Evolutionary conservation across 495 filamentous ascomycete genomes (phyloP), one percentile per base, ranked within the genome.

Genomic region (Xylaria longipes): DNA sequence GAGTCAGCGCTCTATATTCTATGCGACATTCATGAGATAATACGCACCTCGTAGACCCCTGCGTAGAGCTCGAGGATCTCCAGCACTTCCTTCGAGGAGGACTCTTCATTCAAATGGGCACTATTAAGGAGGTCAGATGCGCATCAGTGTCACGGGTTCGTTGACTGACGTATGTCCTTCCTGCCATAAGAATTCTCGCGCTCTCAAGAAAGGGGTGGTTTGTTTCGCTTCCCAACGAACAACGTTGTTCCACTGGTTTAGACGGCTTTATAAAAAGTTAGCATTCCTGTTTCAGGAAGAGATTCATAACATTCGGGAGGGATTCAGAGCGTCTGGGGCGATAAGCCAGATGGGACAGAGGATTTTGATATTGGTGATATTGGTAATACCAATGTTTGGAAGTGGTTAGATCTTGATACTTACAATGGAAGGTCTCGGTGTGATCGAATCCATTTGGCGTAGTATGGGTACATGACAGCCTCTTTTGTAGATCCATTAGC

Each of bases 211-310:
- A 7, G 96, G 96, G 77, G 95, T 95, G 29, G 95, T 94, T 78
- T 99, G 92, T 84, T 98, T 98, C 78, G 97, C 97, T 83, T 99
- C 96, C 96, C 96, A 99, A 75, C 96, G 89, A 43, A 98, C 95
- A 63, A 98, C 95, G 8, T 92, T 95, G 86, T 97, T 97, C 96
- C 96, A 99, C 82, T 99, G 96, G 83, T 98, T 97, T 62, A 98
- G 86, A 5, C 69, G 69, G 37, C 67, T 69, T 58, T 35, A 54
- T 60, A 25, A 50, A 17, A 5, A 48, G 67, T 69, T 50, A 69
- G 67, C 12, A 39, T 39, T 35, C 11, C 11, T 17, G 9, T 60
- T 35, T 22, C 17, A 60, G 15, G 31, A 22, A 50, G 46, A 35
- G 7, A 60, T 60, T 12, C 7, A 5, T 33, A n/a, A 33, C 7